Base-by-base conservation (phyloP, 108 stramenopile species). In the Parietichytrium sp. region DNA sequence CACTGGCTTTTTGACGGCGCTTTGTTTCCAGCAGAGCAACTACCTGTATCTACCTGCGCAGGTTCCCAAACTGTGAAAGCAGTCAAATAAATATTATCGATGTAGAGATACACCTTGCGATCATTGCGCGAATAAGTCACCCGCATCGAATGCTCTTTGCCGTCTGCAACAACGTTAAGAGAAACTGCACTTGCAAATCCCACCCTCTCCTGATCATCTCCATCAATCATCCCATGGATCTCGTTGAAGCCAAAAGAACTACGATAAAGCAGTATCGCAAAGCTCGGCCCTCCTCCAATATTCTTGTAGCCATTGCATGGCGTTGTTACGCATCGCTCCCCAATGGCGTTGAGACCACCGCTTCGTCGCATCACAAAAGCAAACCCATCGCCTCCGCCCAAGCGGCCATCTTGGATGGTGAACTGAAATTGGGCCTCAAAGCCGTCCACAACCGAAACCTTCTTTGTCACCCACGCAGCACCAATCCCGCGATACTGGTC, bases 211-310 rank as follows among this genome's bases (percentile, higher is more conserved):
- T 45, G 36, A 7, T 33, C n/a, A 10, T 45, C 20, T 2, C 61
- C 61, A 38, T 72, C 45, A 6, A 72, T 2, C 38, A 72, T 23
- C n/a, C 36, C 61, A 45, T 72, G 61, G 16, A 72, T 16, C 61
- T 72, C 61, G 15, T 45, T 42, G 2, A 45, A 25, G 38, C 45
- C 42, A 1, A 25, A 23, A n/a, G 61, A 45, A n/a, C 38, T 45
- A 7, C 61, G 61, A 3, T 72, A 72, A n/a, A 72, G 61, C 29
- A 72, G 38, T 6, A 72, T 42, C 6, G 38, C 61, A 72, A 72
- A 72, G 20, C 61, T 72, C 13, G 61, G 61, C n/a, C n/a, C n/a
- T n/a, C 61, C 61, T 27, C 38, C n/a, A 38, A 72, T 72, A 6
- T 8, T 6, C 3, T 1, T 72, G 3, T 72, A 72, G 10, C 38